Evolutionary conservation across 495 filamentous ascomycete genomes (phyloP).

Genomic region (Neurospora sp.): DNA sequence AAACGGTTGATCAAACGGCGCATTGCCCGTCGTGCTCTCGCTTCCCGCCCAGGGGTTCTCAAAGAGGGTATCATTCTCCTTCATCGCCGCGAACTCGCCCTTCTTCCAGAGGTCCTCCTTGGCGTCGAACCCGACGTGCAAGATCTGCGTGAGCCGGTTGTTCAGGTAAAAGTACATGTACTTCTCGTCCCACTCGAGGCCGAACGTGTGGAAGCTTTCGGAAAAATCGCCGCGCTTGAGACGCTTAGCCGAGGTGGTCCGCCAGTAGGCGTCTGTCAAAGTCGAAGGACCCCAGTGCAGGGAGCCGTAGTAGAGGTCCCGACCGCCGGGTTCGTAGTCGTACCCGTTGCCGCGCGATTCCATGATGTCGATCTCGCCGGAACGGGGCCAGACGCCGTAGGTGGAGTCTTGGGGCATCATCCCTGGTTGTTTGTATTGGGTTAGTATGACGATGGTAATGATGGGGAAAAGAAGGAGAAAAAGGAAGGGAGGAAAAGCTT

Average conservation of each 20-base stretch:
- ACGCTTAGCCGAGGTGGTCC: conserved; percentile 11
- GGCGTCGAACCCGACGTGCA: conserved; percentile 45
- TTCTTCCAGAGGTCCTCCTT: conserved; percentile 42
- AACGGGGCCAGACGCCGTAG: conserved; percentile 26
- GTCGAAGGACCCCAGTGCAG: conserved; percentile 19
- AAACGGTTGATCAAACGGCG: conserved; percentile 58
- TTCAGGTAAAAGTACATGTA: conserved; percentile 61
- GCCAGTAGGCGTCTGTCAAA: conserved; percentile 12
- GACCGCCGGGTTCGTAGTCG: conserved; percentile 6
- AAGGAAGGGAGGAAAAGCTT: background rate
- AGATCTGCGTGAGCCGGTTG: conserved; percentile 47
- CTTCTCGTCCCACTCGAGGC: conserved; percentile 57
- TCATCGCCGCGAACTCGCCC: conserved; percentile 45
- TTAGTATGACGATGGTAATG: background rate
- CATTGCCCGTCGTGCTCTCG: conserved; percentile 21
- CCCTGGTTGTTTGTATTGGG: background rate
- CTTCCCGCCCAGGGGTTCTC: conserved; percentile 23
- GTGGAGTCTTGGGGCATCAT: conserved; percentile 30
- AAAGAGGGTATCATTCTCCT: conserved; percentile 47
- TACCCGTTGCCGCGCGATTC: conserved; percentile 15
- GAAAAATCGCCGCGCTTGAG: conserved; percentile 13
- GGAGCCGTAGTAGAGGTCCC: conserved; percentile 11
- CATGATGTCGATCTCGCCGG: conserved; percentile 26
- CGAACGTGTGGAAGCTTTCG: conserved; percentile 42
- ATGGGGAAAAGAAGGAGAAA: no score